Conservation (phyloP, 768 basidiomycete genomes). For the Rhodotorula paludigena region DNA sequence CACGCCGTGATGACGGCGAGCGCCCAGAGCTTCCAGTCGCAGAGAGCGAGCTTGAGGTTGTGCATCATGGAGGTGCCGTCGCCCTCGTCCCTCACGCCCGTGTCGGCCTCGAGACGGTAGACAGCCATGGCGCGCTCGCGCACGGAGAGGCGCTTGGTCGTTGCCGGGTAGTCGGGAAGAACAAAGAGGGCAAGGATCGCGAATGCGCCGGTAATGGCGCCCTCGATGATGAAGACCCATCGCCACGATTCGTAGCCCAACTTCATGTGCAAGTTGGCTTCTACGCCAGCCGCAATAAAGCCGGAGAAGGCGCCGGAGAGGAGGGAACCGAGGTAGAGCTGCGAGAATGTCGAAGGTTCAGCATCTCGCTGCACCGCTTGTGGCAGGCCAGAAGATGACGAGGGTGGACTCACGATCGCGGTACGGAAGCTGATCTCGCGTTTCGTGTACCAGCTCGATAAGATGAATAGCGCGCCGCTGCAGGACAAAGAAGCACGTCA, state of each 20-base stretch:
- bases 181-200: not conserved
- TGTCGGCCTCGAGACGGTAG: slow-evolving; percentile 34
- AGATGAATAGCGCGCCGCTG: slow-evolving; percentile 39
- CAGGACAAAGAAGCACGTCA: too few relatives aligned
- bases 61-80: slow-evolving; percentile 32
- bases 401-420: too few relatives aligned
- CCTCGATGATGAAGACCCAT: slow-evolving; percentile 26
- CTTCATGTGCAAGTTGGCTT: slow-evolving; percentile 14
- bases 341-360: too few relatives aligned
- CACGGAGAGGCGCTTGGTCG: slow-evolving; percentile 16
- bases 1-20: too few relatives aligned
- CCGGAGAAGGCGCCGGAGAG: slow-evolving; percentile 38
- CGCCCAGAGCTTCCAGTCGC: too few relatives aligned
- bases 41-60: slow-evolving; percentile 34
- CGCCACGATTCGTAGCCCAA: slow-evolving; percentile 12
- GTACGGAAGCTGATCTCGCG: too few relatives aligned
- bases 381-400: too few relatives aligned
- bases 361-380: too few relatives aligned
- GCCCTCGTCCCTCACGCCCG: slow-evolving; percentile 37
- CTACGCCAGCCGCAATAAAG: slow-evolving; percentile 25
- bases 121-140: slow-evolving; percentile 29
- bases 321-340: slow-evolving; percentile 33
- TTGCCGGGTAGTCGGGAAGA: slow-evolving; percentile 26
- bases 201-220: slow-evolving; percentile 28
- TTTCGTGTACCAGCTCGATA: slow-evolving; percentile 42